Evolutionary conservation across 2,329 filamentous ascomycete genomes (phyloP), one percentile per base, ranked within the genome.

Genomic region (Gnomoniopsis smithogilvyi): DNA sequence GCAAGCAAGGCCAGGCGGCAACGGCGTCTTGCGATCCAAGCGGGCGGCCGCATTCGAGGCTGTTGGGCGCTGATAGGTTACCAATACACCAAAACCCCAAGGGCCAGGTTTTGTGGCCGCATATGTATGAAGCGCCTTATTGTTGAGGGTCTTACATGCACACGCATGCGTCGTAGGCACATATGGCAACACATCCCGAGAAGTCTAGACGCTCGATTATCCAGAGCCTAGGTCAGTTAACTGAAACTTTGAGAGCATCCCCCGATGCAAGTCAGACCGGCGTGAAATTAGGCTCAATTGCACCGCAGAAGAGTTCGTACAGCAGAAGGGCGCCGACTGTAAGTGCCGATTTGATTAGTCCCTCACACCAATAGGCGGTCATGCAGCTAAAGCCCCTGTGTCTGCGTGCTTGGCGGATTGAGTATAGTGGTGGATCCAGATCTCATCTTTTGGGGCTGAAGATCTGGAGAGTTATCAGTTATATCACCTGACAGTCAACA

Each of bases 1-100:
- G 41, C 54, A 58, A 67, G 66, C 70, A 69, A 69, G 70, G 72
- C 70, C 71, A 69, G 73, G 76, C 73, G 74, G 74, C 67, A 75
- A 73, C 60, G 71, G 74, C 73, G 75, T 72, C 72, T 77, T 74
- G 70, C 67, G 79, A 74, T 78, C 79, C 79, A 81, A 81, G 78
- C 69, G 71, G n/a, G 68, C 72, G 68, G 60, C 62, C 67, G 68
- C 15, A 19, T 57, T 50, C 62, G 63, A 72, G 67, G 67, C 68
- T 68, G 70, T 74, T 71, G 69, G 72, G 70, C 71, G 64, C 64
- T 66, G 65, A 71, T 68, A 69, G 69, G 69, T 68, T 59, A 62
- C 49, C 56, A 56, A 55, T 54, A 62, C 64, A 65, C 61, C 63
- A 62, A 56, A 46, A 22, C 33, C 6, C 17, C 34, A 33, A 36